Conservation (phyloP, 768 basidiomycete species). For the Leccinum fibrillosum region DNA sequence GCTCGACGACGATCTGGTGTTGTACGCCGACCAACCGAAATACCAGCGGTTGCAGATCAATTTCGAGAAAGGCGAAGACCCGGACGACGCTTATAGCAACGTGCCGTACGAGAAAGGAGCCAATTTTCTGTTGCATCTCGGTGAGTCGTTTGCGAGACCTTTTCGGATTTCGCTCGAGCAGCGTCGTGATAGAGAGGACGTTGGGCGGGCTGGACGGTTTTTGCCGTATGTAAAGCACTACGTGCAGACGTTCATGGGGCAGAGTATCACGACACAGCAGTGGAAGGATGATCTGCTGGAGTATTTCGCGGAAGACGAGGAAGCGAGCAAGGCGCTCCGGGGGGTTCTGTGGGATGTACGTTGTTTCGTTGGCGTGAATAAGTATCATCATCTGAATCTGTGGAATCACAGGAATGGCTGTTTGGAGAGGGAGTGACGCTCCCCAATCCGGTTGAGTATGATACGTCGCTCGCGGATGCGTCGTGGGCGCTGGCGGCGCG, state of each 20-base stretch:
- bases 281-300: conserved; percentile 80
- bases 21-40: no score
- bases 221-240: conserved; percentile 83
- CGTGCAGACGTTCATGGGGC: conserved; percentile 74
- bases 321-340: conserved; percentile 57
- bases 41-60: no score
- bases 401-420: conserved; percentile 61
- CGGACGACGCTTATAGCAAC: conserved; percentile 71
- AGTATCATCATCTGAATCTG: background rate
- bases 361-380: background rate
- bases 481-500: conserved; percentile 69
- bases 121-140: conserved; percentile 82
- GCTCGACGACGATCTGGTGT: no score
- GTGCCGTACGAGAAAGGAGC: conserved; percentile 90
- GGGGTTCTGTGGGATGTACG: conserved; percentile 76
- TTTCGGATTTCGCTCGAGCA: background rate
- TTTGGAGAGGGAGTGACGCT: conserved; percentile 74
- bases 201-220: conserved; percentile 51
- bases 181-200: conserved; percentile 8
- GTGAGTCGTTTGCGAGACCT: conserved; percentile 34
- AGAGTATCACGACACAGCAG: conserved; percentile 78
- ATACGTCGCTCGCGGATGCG: conserved; percentile 62
- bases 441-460: conserved; percentile 74
- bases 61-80: conserved; percentile 34
- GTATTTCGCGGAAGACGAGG: conserved; percentile 61